Conservation (phyloP, 345 rosid species). For the Linum usitatissimum region DNA sequence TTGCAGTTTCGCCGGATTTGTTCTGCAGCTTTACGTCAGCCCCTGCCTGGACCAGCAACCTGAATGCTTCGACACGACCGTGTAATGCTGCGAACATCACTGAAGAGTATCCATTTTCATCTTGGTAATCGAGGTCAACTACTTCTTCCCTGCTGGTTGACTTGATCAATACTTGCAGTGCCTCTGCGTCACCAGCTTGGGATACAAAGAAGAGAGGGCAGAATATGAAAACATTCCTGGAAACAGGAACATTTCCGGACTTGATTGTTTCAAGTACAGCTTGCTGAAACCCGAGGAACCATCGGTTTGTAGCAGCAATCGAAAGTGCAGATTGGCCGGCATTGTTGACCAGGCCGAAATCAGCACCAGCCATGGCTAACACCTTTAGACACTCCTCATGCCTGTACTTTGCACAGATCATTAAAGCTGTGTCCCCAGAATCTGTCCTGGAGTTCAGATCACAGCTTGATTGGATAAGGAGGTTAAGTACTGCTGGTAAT, state of each 20-base stretch:
- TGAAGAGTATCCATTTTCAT: constrained; percentile 69
- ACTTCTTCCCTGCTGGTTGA: constrained; percentile 14
- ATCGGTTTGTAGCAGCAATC: constrained; percentile 39
- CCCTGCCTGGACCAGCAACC: constrained; percentile 64
- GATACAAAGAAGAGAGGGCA: constrained; percentile 51
- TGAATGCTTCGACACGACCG: constrained; percentile 71
- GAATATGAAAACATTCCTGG: constrained; percentile 49
- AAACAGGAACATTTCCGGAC: constrained; percentile 46
- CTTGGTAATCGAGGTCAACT: constrained; percentile 60
- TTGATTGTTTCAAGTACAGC: constrained; percentile 43
- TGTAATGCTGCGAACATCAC: constrained; percentile 79
- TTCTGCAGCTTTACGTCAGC: constrained; percentile 77
- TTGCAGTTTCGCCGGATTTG: constrained; percentile 65
- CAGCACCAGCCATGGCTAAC: constrained; percentile 70
- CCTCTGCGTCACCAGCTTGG: constrained; percentile 59
- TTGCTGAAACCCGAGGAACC: constrained; percentile 64
- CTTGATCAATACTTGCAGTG: constrained; percentile 40
- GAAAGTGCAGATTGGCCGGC: constrained; percentile 42
- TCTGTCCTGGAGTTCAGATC: constrained; percentile 61
- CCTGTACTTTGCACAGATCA: constrained; percentile 55
- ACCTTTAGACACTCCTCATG: constrained; percentile 44
- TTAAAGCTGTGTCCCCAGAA: constrained; percentile 65
- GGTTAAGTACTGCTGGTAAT: constrained; percentile 39
- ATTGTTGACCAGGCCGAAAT: constrained; percentile 57
- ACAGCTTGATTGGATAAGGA: constrained; percentile 50